Evolutionary conservation across 2,329 filamentous ascomycete species (phyloP), one percentile per base, ranked within the genome.

Genomic region (Paracoccidioides lutzii): DNA sequence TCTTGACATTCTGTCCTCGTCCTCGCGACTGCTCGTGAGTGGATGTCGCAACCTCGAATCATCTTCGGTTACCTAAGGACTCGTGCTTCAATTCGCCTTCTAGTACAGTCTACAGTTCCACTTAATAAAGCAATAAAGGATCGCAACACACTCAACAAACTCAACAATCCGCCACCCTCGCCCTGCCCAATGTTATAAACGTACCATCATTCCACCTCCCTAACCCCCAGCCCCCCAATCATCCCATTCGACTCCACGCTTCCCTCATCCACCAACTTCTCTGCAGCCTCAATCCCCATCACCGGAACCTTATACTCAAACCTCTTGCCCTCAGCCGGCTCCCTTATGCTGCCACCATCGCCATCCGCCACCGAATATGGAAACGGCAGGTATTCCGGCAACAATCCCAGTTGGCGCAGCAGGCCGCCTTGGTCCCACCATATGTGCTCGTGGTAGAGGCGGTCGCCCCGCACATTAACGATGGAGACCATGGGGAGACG

Each of bases 381-480:
- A 58, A 82, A 87, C 0, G 79, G 78, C 0, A 87, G 73, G 59
- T 81, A 87, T 56, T 86, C 77, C 0, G 82, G 82, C 52, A 83
- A 58, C 59, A 83, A 60, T 0, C 80, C 80, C 3, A 80, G 70
- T 65, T 83, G 81, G 54, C 81, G 75, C 53, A 83, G 65, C 32
- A 83, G 79, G 56, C 72, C 77, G 7, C 80, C 81, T 63, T 83
- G 81, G 62, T 83, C 81, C 81, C 81, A 83, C 61, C 82, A 82
- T 5, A 82, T 66, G 55, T 78, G 74, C 62, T 82, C 79, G 44
- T 75, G 75, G 64, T 73, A 76, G 28, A 80, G 61, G 59, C 75
- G 77, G 0, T 74, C 76, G 0, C 73, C 78, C 10, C 75, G 64
- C 53, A 83, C 70, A 37, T 75, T 76, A 1, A 82, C 78, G 6